These are phyloP conservation scores for Parathielavia appendiculata DNA, from an alignment of 495 filamentous ascomycete genomes.

Conservation along the genomic window DNA sequence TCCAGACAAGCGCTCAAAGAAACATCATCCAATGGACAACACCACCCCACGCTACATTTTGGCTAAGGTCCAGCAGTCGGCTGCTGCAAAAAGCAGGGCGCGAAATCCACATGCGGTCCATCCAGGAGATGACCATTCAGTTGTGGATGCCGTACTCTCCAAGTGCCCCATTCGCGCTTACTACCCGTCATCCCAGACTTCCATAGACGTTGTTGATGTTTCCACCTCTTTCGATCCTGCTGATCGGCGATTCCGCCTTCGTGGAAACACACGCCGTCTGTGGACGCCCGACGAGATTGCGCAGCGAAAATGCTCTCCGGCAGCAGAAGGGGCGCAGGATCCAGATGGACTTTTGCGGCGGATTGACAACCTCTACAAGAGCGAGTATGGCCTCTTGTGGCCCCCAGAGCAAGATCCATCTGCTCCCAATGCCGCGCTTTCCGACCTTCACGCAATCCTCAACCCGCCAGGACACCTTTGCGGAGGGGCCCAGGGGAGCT, in stretches of 20 bases:
- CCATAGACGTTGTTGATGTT: constrained; percentile 63
- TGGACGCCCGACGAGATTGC: constrained; percentile 50
- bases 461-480: constrained; percentile 46
- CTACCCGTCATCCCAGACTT: constrained; percentile 53
- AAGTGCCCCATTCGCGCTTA: constrained; percentile 59
- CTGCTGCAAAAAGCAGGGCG: neutral
- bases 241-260: constrained; percentile 31
- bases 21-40: neutral
- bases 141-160: constrained; percentile 48
- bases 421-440: constrained; percentile 26
- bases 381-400: constrained; percentile 54
- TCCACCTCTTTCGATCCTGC: constrained; percentile 35
- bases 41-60: neutral
- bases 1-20: neutral
- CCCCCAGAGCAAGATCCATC: constrained; percentile 47
- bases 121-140: constrained; percentile 36
- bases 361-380: constrained; percentile 38
- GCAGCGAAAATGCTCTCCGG: constrained; percentile 13
- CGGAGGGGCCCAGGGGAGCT: constrained; percentile 47
- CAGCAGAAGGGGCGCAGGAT: neutral
- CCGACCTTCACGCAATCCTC: constrained; percentile 50
- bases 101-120: constrained; percentile 29
- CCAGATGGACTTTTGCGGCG: constrained; percentile 29
- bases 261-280: constrained; percentile 37
- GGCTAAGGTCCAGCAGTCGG: constrained; percentile 9